Conservation (phyloP, 2,329 filamentous ascomycete genomes). For the Keithomyces neogunnii region DNA sequence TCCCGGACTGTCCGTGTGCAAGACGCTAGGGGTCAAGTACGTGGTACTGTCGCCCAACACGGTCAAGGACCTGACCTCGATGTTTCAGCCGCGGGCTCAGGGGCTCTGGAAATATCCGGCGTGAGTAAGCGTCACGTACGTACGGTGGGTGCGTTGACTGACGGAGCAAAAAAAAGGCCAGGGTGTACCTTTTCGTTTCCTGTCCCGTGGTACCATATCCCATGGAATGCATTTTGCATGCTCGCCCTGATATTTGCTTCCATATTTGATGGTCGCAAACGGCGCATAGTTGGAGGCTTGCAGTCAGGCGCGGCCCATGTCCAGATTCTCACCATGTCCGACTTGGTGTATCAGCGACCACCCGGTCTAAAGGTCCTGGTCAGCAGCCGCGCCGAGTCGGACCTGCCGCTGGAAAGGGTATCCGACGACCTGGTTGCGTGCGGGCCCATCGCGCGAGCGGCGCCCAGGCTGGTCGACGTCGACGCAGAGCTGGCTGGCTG, state of each 20-base stretch:
- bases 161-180: constrained; percentile 18
- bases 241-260: too few species aligned
- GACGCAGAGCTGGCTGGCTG: constrained; percentile 33
- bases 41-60: constrained; percentile 35
- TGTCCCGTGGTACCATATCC: constrained; percentile 32
- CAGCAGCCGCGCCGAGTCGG: constrained; percentile 20
- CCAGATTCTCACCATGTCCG: too few species aligned
- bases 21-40: constrained; percentile 21
- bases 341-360: constrained; percentile 20
- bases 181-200: constrained; percentile 37
- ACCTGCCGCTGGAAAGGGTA: constrained; percentile 29
- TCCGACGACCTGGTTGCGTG: constrained; percentile 32
- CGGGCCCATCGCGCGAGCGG: constrained; percentile 35
- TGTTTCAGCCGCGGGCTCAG: constrained; percentile 26
- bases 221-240: constrained; percentile 4
- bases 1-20: constrained; percentile 34
- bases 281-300: too few species aligned
- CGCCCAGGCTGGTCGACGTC: constrained; percentile 20
- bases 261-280: too few species aligned
- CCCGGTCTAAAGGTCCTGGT: constrained; percentile 16
- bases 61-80: constrained; percentile 29
- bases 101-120: constrained; percentile 28
- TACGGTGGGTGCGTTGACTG: not conserved
- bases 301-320: too few species aligned
- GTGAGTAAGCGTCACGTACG: constrained; percentile 17